Base-by-base conservation (phyloP, 306 rosid species). In the Dryas alaskensis region DNA sequence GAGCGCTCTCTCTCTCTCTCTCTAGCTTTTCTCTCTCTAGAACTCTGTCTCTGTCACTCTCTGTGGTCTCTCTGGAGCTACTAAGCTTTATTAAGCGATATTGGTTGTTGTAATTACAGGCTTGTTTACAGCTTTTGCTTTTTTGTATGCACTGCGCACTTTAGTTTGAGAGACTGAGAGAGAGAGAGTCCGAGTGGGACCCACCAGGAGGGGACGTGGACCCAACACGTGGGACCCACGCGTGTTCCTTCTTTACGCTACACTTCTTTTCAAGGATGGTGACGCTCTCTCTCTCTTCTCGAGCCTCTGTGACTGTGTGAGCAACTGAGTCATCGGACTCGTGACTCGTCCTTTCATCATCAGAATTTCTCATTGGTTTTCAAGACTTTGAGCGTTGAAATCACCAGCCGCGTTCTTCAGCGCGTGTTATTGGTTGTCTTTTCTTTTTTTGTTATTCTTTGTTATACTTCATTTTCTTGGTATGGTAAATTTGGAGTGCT, bases 191-290 rank as follows among this genome's bases (percentile, higher is more conserved):
- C 4, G 64, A 2, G 68, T 37, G 68, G 60, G 59, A 52, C 69
- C 69, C 48, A 4, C 9, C 0, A 5, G 16, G 10, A 53, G 31
- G n/a, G 62, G 66, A 48, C 9, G 75, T 48, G 82, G 81, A 54
- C 67, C 54, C 8, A 46, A 5, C 5, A 19, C 8, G 70, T 25
- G 81, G 89, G 90, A 46, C 89, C 97, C 78, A 4, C 49, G 45
- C 1, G 16, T 89, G 92, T 81, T 81, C 82, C 85, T 87, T 80
- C 84, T 91, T 91, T 88, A 2, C 58, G 76, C 74, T 75, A 88
- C 97, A 89, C 64, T 69, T 66, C 81, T 79, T 80, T 87, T 78
- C 69, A 82, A 76, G 71, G 84, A 74, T 60, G 75, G 82, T 16
- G 72, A 45, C 73, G 66, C n/a, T 68, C 72, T 40, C 77, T 55